phyloP scores from a whole-genome alignment of 345 rosid species.

The Murraya koenigii region DNA sequence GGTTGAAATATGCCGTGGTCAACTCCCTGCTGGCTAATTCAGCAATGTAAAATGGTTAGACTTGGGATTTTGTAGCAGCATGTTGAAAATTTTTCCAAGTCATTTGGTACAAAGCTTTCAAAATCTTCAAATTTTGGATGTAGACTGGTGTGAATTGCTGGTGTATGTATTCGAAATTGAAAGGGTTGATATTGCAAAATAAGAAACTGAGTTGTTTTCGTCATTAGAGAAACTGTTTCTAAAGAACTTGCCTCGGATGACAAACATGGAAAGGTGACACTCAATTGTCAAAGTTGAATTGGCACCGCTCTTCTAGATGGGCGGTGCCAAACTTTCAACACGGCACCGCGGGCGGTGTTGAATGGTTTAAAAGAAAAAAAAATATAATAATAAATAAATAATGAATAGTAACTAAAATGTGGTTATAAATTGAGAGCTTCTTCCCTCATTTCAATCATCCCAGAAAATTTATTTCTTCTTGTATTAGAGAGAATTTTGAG shows the following conservation, averaged over 20 bases:
- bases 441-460: no score
- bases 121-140: not conserved
- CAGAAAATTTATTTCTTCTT: no score
- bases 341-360: no score
- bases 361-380: no score
- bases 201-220: not conserved
- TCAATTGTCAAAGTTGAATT: no score
- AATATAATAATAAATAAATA: no score
- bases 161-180: not conserved
- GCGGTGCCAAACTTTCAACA: no score
- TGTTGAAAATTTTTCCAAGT: not conserved
- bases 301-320: no score
- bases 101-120: not conserved
- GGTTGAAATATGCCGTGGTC: not conserved
- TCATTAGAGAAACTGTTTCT: not conserved
- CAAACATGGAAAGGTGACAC: not conserved
- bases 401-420: no score
- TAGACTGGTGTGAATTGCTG: rapidly evolving
- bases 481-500: no score
- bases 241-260: not conserved
- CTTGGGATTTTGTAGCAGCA: rapidly evolving
- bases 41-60: not conserved
- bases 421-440: no score
- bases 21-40: not conserved
- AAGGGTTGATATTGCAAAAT: not conserved